Evolutionary conservation across 306 rosid genomes (phyloP).

Genomic region (Cicer bijugum): DNA sequence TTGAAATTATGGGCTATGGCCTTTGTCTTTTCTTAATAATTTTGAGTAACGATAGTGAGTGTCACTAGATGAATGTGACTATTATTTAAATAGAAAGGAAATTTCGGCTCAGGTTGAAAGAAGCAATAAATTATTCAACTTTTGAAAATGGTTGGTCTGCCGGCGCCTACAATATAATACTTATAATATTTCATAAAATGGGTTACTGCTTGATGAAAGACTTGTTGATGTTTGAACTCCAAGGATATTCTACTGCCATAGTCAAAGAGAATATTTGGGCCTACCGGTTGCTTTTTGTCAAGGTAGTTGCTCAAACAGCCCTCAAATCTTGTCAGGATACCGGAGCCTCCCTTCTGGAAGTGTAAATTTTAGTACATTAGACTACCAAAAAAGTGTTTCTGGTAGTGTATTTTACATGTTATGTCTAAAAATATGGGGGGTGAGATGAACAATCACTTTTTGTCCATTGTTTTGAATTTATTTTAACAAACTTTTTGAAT

Average conservation of each 20-base stretch:
- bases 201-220: not conserved
- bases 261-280: not conserved
- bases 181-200: not conserved
- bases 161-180: not conserved
- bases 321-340: no score
- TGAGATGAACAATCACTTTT: not conserved
- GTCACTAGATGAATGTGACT: not conserved
- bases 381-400: no score
- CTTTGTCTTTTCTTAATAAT: not conserved
- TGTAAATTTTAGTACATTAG: no score
- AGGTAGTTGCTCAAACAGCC: not conserved
- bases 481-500: not conserved
- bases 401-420: no score
- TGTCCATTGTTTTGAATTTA: not conserved
- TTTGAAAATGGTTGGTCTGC: constrained; percentile 12
- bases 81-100: not conserved
- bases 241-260: not conserved
- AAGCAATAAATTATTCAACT: constrained; percentile 1
- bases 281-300: not conserved
- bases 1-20: constrained; percentile 6
- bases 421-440: no score
- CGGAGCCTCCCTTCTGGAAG: no score
- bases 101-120: constrained; percentile 11
- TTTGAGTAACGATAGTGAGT: not conserved
- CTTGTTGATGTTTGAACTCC: not conserved